Percentiles rank a stretch among this genome's conserved stretches.
These are phyloP conservation scores for Trichopus zeylanicus DNA, from an alignment of 116 monocot genomes.

Conservation along the genomic window DNA sequence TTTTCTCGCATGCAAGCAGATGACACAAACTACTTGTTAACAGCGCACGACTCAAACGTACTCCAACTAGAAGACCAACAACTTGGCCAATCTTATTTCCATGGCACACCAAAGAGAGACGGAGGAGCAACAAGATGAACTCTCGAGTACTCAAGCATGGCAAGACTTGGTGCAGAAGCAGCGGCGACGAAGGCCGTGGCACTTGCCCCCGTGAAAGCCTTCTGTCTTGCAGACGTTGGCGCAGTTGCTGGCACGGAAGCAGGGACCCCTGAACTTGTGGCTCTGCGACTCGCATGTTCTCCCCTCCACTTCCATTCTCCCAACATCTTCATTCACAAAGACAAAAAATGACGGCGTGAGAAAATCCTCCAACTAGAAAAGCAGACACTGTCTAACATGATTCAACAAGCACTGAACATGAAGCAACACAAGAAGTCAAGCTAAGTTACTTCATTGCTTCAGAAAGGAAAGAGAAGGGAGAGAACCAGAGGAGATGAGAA, in stretches of 20 bases:
- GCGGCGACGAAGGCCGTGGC: conserved; percentile 52
- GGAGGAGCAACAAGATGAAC: neutral
- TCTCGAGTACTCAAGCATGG: conserved; percentile 5
- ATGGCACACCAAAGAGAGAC: neutral
- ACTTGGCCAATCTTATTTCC: too few species aligned
- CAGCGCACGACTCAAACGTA: too few species aligned
- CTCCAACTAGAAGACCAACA: too few species aligned
- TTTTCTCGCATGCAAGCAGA: too few species aligned
- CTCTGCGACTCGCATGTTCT: conserved; percentile 51
- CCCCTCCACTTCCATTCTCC: conserved; percentile 19
- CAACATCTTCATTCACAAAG: neutral
- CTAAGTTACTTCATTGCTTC: neutral
- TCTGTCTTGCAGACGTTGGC: conserved; percentile 50
- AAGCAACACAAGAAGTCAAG: neutral
- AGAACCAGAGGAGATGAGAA: conserved; percentile 7
- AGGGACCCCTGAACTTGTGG: conserved; percentile 45
- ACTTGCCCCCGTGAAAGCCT: conserved; percentile 42
- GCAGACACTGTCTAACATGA: neutral
- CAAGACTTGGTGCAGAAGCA: conserved; percentile 56
- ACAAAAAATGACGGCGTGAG: neutral
- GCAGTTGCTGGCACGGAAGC: conserved; percentile 41
- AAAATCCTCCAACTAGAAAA: too few species aligned
- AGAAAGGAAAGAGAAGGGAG: neutral
- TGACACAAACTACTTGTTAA: too few species aligned
- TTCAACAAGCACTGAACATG: neutral